These are phyloP conservation scores for Aspergillus quadricinctus DNA, from an alignment of 2,329 filamentous ascomycete species.

Conservation along the genomic window DNA sequence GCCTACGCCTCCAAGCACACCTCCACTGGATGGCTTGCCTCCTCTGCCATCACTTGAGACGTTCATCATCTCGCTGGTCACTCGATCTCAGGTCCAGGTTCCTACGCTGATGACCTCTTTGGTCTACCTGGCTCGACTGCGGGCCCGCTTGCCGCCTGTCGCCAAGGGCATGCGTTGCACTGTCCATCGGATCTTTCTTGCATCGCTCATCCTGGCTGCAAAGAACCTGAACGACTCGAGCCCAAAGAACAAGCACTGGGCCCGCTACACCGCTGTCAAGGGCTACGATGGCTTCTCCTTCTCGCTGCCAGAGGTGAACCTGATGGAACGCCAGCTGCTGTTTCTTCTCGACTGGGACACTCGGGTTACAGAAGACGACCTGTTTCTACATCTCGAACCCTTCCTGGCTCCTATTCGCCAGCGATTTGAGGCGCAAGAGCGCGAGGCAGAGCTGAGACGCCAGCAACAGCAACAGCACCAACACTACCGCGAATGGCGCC, in stretches of 20 bases:
- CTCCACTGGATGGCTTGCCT: slow-evolving; percentile 48
- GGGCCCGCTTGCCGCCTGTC: slow-evolving; percentile 80
- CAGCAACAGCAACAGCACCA: neutral
- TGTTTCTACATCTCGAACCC: slow-evolving; percentile 79
- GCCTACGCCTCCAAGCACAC: slow-evolving; percentile 57
- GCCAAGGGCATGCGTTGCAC: slow-evolving; percentile 96
- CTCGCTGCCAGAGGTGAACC: slow-evolving; percentile 90
- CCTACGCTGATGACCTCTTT: slow-evolving; percentile 95
- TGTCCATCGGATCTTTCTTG: slow-evolving; percentile 95
- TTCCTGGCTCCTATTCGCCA: slow-evolving; percentile 82
- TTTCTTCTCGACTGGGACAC: slow-evolving; percentile 94
- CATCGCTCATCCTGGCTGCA: slow-evolving; percentile 61
- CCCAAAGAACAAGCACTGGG: slow-evolving; percentile 99
- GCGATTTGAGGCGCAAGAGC: slow-evolving; percentile 52
- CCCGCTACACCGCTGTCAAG: slow-evolving; percentile 77
- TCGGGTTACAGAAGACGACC: slow-evolving; percentile 75
- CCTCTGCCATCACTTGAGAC: slow-evolving; percentile 73
- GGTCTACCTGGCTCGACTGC: slow-evolving; percentile 84
- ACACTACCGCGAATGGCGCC: slow-evolving; percentile 34
- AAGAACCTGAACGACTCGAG: slow-evolving; percentile 99
- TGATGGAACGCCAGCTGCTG: slow-evolving; percentile 98
- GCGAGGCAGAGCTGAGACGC: slow-evolving; percentile 31
- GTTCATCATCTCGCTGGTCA: slow-evolving; percentile 88
- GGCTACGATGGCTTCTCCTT: slow-evolving; percentile 79
- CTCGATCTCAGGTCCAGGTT: slow-evolving; percentile 92